Evolutionary conservation across 257 asterid species (phyloP), one percentile per base, ranked within the genome.

Genomic region (Lycium barbarum): DNA sequence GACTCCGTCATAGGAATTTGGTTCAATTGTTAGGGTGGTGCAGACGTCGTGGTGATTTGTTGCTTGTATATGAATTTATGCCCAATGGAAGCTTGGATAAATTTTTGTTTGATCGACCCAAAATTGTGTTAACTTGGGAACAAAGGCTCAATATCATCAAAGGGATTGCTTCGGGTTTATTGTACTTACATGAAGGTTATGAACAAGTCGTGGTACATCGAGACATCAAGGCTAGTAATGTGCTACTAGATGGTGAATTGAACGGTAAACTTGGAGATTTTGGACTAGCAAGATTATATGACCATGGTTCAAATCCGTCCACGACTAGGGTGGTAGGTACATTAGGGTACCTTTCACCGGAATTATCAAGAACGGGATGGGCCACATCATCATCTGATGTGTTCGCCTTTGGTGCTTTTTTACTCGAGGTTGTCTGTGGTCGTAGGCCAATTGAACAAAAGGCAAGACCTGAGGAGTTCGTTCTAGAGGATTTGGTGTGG

Each of bases 401-500:
- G 86, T 94, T 84, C 83, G 97, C 97, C 2, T 94, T 92, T 40
- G 98, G 97, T 53, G 97, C 96, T 5, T 83, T 94, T 83, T 59
- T 94, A 82, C 79, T 94, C 22, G 98, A 94, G 87, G 92, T 92
- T 65, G 93, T 86, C 78, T 91, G 97, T 66, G 98, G 97, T 82
- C 93, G 97, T 81, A 84, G 94, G 83, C 98, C 98, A 0, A 84
- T 94, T 10, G 98, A 95, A 85, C 61, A 62, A 38, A 93, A 90
- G 74, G 97, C 98, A 20, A 55, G 89, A 91, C 95, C 96, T 0
- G 98, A 93, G 87, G 95, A 93, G 86, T 59, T 92, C 87, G 76
- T 93, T 18, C 55, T 95, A 86, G 91, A 93, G 85, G 98, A 95
- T 65, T 95, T 98, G 98, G 92, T 92, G 61, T 94, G 93, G 95